phyloP scores from a whole-genome alignment of 768 basidiomycete species.

The Paxillus involutus region DNA sequence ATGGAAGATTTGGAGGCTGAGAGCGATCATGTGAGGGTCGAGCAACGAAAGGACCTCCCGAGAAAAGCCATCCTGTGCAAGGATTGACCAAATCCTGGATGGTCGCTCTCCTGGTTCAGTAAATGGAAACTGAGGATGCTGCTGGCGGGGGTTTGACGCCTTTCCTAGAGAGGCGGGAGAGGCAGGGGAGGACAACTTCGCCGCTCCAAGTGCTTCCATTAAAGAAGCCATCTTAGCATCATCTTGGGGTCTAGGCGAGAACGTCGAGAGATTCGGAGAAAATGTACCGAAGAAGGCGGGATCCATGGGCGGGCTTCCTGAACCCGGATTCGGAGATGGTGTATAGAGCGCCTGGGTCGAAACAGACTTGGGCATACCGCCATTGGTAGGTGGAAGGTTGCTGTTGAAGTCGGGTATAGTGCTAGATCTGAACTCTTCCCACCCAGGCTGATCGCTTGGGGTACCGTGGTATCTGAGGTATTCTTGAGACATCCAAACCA shows the following conservation, averaged over 20 bases:
- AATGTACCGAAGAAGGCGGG: neutral
- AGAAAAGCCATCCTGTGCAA: conserved; percentile 68
- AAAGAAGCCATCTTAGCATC: conserved; percentile 40
- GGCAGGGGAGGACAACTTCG: conserved; percentile 3
- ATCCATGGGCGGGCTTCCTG: conserved; percentile 22
- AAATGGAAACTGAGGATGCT: conserved; percentile 18
- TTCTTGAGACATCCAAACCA: conserved; percentile 64
- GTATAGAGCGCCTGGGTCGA: conserved; percentile 57
- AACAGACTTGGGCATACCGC: conserved; percentile 41
- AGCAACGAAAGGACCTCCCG: conserved; percentile 61
- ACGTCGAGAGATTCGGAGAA: conserved; percentile 49
- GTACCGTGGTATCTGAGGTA: conserved; percentile 60
- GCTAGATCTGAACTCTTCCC: conserved; percentile 59
- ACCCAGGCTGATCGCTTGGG: conserved; percentile 50
- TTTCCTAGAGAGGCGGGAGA: conserved; percentile 26
- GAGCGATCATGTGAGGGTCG: conserved; percentile 61
- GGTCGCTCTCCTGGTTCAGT: conserved; percentile 23
- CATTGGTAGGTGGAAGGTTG: conserved; percentile 16
- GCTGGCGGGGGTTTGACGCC: conserved; percentile 23
- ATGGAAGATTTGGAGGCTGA: conserved; percentile 65
- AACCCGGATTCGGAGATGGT: conserved; percentile 45
- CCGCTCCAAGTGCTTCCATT: conserved; percentile 43
- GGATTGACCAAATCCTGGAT: conserved; percentile 45
- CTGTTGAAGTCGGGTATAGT: conserved; percentile 44
- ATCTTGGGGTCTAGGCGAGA: conserved; percentile 54